Evolutionary conservation across 192 early-diverging fungal genomes (phyloP), one percentile per base, ranked within the genome.

Genomic region (Linnemannia hyalina): DNA sequence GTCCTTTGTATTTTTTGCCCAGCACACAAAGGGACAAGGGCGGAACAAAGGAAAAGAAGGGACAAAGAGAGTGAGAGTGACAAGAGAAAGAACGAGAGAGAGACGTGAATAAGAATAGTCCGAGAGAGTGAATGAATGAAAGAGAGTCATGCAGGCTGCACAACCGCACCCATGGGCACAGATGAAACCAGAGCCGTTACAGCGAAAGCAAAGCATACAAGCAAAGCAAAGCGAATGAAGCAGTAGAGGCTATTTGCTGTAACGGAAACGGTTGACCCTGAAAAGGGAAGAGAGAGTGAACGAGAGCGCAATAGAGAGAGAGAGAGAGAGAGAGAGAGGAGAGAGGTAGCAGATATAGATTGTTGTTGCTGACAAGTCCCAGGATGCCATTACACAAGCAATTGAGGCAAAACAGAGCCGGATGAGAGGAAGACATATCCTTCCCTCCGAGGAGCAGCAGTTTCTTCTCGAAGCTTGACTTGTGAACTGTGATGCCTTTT

Each of bases 41-140:
- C 13, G 44, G 11, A 15, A 52, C 49, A 55, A 70, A 41, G 20
- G 69, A 6, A 41, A 32, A 40, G 29, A 32, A 54, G 44, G 15
- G 36, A 72, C 41, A 71, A 46, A 78, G 69, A 70, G 46, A 44
- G 69, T 55, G 46, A 44, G 38, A 54, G 47, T 55, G 38, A 38
- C 18, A 38, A 44, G 22, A 22, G 49, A 26, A 57, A 42, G 40
- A 47, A 57, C 52, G 68, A 79, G 69, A n/a, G 23, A 52, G n/a
- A 57, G 36, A 29, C 38, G 35, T 38, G 46, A 32, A 63, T 15
- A 52, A 35, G 49, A 54, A 70, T 26, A 38, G 68, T 13, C 35
- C 35, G 35, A 70, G 68, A 36, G 26, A 36, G 22, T 38, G 36
- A 41, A n/a, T 40, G 76, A 68, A n/a, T 35, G 47, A 29, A 38